These are phyloP conservation scores for Xerocomus brunneocitrinus DNA, from an alignment of 768 basidiomycete species.

Conservation along the genomic window DNA sequence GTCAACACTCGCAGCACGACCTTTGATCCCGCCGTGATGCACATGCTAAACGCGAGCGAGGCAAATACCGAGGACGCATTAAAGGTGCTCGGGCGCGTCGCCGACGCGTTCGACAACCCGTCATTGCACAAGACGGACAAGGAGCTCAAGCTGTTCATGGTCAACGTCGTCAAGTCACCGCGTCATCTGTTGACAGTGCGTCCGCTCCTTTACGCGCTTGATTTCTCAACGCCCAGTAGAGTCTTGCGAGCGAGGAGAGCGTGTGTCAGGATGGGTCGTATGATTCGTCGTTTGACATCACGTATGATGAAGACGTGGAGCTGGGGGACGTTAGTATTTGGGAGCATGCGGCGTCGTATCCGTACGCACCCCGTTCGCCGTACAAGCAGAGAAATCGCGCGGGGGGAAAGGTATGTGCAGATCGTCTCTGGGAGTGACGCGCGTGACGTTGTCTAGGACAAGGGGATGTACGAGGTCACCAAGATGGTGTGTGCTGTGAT, in stretches of 20 bases:
- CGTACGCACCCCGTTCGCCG: constrained; percentile 2
- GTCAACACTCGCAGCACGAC: not conserved
- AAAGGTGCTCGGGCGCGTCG: constrained; percentile 24
- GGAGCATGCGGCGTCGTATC: constrained; percentile 16
- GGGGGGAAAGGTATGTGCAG: constrained; percentile 14
- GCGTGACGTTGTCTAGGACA: constrained; percentile 9
- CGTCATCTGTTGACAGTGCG: constrained; percentile 20
- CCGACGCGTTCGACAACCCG: constrained; percentile 29
- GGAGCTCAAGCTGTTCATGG: constrained; percentile 14
- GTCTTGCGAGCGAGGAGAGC: constrained; percentile 15
- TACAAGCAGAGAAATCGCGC: constrained; percentile 2
- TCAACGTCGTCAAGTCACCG: constrained; percentile 20
- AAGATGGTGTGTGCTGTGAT: constrained; percentile 22
- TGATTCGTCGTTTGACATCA: constrained; percentile 11
- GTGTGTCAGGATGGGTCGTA: constrained; percentile 3
- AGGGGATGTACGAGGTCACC: constrained; percentile 18
- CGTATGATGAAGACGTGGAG: constrained; percentile 18
- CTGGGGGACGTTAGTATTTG: constrained; percentile 10
- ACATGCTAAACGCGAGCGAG: not conserved
- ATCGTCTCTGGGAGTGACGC: not conserved
- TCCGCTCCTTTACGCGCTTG: not conserved
- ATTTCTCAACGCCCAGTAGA: constrained; percentile 4
- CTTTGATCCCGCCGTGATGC: constrained; percentile 4
- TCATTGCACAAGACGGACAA: constrained; percentile 16
- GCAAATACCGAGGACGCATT: constrained; percentile 14